Base-by-base conservation (phyloP, 2,329 filamentous ascomycete species). In the Nigrograna mackinnonii region DNA sequence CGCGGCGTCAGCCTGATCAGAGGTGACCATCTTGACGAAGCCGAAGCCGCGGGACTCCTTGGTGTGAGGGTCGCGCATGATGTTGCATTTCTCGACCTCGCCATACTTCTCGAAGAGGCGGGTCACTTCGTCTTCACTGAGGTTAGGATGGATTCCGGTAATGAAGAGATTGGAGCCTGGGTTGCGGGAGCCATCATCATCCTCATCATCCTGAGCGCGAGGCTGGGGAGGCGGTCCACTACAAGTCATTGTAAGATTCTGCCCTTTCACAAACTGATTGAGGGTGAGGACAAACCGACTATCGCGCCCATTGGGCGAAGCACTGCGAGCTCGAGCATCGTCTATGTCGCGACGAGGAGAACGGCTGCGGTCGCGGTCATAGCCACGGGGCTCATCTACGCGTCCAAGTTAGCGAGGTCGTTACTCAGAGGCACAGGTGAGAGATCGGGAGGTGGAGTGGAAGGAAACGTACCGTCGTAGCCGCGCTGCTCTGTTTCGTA, bases 61-160 rank as follows among this genome's bases (percentile, higher is more conserved):
- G 64, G 89, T 95, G 73, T 99, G 94, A 49, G 94, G 94, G 67
- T 99, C 94, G 65, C 92, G 85, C 94, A 99, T 99, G 76, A 99
- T 99, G 72, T 96, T 95, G 78, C 92, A 97, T 76, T 95, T 97
- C 76, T 97, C 92, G 39, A 99, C 94, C 68, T 96, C 91, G 58
- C 94, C 94, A 64, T 97, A 97, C 75, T 97, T 99, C 76, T 96
- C 91, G 66, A 99, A 99, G 55, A 99, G 85, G 69, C 91, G 91
- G 41, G 88, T 87, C 49, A 99, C 89, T 67, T 97, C 94, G 13
- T 85, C 82, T 71, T 99, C 94, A 35, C 82, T 85, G 55, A 99
- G 82, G 62, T 89, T 88, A 44, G 94, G 94, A 70, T 97, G 91
- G 55, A 99, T 99, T 59, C 94, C 94, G 52, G 94, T 99, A 55